Evolutionary conservation across 306 rosid species (phyloP).

Genomic region (Malus orientalis): DNA sequence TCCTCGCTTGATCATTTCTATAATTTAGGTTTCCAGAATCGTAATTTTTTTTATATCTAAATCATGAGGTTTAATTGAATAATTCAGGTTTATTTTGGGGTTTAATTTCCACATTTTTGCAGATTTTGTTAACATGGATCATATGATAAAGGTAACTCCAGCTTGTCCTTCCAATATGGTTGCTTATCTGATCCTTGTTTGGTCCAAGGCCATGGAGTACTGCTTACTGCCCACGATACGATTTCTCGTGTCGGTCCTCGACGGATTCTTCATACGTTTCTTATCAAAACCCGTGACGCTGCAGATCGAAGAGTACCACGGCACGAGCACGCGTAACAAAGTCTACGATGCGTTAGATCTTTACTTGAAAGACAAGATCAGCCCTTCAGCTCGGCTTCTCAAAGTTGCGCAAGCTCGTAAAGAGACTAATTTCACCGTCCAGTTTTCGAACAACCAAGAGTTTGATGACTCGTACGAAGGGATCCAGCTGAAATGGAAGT

Average conservation of each 20-base stretch:
- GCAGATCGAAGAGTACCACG: too few species aligned
- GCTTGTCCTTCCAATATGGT: background rate
- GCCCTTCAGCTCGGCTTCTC: slow-evolving; percentile 25
- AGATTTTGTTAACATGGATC: background rate
- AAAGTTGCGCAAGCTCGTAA: slow-evolving; percentile 14
- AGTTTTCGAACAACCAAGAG: slow-evolving; percentile 43
- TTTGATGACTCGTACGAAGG: slow-evolving; percentile 34
- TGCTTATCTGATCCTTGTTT: background rate
- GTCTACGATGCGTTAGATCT: slow-evolving; percentile 52
- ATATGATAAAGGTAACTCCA: background rate
- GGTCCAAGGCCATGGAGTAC: background rate
- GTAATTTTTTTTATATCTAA: too few species aligned
- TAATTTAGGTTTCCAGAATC: too few species aligned
- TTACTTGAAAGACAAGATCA: slow-evolving; percentile 43
- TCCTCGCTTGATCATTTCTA: too few species aligned
- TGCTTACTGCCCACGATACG: background rate
- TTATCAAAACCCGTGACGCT: background rate
- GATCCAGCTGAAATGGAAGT: slow-evolving; percentile 36
- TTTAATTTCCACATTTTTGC: background rate
- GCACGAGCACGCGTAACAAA: background rate
- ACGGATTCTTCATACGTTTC: background rate
- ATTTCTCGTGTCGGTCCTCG: background rate
- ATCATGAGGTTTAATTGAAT: background rate
- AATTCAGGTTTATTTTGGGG: background rate
- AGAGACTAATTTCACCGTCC: slow-evolving; percentile 38